Evolutionary conservation across 179 eudicot genomes (phyloP).

Genomic region (Silene coronaria): DNA sequence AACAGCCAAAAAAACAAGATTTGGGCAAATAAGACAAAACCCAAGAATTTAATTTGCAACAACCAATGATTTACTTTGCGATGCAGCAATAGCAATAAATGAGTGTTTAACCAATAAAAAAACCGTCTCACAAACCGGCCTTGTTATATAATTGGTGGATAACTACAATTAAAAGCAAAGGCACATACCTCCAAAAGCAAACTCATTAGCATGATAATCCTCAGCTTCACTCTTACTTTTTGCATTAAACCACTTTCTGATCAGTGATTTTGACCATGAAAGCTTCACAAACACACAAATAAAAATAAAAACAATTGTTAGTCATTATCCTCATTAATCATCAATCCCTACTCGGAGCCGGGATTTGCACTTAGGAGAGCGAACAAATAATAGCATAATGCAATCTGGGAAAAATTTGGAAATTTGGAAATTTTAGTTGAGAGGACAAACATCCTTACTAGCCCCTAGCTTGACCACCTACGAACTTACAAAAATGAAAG

Average conservation of each 20-base stretch:
- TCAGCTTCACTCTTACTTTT: conserved; percentile 48
- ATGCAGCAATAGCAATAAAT: background rate
- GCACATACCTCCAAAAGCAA: conserved; percentile 48
- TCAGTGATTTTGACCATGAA: conserved; percentile 76
- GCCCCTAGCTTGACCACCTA: no score
- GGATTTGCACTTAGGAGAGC: background rate
- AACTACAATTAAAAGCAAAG: background rate
- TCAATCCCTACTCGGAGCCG: background rate
- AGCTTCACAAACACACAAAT: conserved; percentile 40
- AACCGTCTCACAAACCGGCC: no score
- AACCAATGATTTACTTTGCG: background rate
- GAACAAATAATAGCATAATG: no score
- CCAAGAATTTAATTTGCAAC: background rate
- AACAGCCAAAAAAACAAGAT: conserved; percentile 8
- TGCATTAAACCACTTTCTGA: conserved; percentile 82
- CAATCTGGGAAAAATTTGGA: no score
- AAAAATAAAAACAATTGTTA: background rate
- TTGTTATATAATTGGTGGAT: no score
- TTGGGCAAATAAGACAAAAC: background rate
- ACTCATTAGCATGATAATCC: conserved; percentile 52
- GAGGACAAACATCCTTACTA: no score
- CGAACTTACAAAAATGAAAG: no score
- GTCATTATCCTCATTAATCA: background rate
- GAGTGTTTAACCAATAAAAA: no score
- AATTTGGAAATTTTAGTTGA: no score